Base-by-base conservation (phyloP, 768 basidiomycete genomes). In the Pholiota microspora region DNA sequence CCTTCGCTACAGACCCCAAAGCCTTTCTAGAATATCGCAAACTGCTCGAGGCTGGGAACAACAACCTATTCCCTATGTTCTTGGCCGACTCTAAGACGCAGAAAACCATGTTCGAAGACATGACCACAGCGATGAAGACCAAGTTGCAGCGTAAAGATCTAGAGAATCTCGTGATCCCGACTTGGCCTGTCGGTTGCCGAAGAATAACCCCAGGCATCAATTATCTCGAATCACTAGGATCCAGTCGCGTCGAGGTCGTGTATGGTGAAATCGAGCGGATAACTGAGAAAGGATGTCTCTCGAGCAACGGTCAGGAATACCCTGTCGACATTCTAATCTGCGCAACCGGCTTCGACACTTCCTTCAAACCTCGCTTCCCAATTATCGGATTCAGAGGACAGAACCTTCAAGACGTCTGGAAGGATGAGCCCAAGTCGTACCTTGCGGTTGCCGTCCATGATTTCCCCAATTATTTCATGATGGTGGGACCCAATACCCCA, bases 21-120 rank as follows among this genome's bases (percentile, higher is more conserved):
- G 74, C 71, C 44, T 77, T 71, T 55, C 64, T 73, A 36, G 60
- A 66, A 34, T 78, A 81, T 62, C 67, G 77, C 16, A 75, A 74
- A 34, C 62, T 61, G 34, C 54, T 79, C 2, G 77, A 82, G 53
- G 52, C 51, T 0, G 61, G 66, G 2, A 62, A 77, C 9, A 80
- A 77, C 53, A 65, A 64, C 16, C 7, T 74, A 10, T 66, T 64
- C 45, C 27, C 54, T 0, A 50, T 72, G 45, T 64, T 66, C n/a
- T 55, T 77, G n/a, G 57, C 62, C 15, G 68, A 69, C 10, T 71
- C 67, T 2, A 60, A 59, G 0, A 59, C 69, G 49, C 78, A 80
- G 56, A 55, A 62, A 45, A 60, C 56, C 3, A 64, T 61, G 0
- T 64, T 56, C 0, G 57, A 47, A 8, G 57, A 42, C 2, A 68